phyloP scores from a whole-genome alignment of 148 eudicot species.

The Suaeda aralocaspica region DNA sequence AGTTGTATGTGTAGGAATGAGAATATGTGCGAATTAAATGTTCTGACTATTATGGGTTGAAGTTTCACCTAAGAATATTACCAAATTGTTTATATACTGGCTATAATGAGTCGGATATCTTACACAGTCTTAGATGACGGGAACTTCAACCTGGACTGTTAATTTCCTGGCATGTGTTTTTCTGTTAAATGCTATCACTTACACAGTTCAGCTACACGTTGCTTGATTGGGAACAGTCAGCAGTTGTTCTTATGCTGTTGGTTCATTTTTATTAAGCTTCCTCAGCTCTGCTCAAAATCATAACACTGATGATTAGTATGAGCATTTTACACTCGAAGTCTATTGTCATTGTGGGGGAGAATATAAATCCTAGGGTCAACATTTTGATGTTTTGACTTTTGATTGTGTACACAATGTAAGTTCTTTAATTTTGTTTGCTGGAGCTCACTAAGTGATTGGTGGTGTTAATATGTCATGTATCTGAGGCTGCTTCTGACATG shows the following conservation, averaged over 20 bases:
- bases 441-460: background rate
- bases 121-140: no score
- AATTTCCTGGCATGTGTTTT: no score
- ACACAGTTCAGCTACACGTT: no score
- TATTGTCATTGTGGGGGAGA: background rate
- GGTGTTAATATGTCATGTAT: background rate
- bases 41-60: no score
- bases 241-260: background rate
- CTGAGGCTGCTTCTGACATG: background rate
- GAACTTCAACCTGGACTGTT: no score
- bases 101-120: no score
- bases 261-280: background rate
- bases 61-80: no score
- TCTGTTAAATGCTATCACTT: no score
- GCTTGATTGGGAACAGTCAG: background rate
- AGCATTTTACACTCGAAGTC: background rate
- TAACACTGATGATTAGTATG: background rate
- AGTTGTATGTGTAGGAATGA: no score
- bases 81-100: no score
- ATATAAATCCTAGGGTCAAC: background rate
- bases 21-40: no score
- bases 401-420: background rate
- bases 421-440: slow-evolving; percentile 8
- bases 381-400: background rate
- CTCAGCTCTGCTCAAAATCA: background rate